Conservation (phyloP, 352 stramenopile genomes). For the Proteromonas lacertae region DNA sequence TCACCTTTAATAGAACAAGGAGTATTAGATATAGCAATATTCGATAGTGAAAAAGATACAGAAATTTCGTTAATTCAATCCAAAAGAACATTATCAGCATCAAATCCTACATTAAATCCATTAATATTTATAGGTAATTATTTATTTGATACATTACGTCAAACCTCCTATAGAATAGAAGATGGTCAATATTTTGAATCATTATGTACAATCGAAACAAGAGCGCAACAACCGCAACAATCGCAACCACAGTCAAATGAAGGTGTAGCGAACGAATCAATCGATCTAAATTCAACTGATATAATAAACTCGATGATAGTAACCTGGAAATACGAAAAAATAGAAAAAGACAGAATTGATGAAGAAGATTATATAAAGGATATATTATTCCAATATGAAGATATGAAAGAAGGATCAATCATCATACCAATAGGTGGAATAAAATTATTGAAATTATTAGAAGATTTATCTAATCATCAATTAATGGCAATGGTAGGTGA, state of each 20-base stretch:
- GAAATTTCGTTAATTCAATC: constrained; percentile 24
- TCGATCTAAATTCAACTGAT: not conserved
- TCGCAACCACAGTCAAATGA: constrained; percentile 14
- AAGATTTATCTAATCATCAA: constrained; percentile 11
- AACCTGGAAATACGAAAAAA: no score
- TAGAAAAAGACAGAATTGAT: no score
- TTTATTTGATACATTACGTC: constrained; percentile 54
- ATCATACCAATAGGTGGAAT: constrained; percentile 55
- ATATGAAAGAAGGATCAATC: constrained; percentile 24
- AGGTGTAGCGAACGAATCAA: not conserved
- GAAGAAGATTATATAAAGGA: no score
- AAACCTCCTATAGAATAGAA: constrained; percentile 25
- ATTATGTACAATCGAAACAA: constrained; percentile 25
- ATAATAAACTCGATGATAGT: no score
- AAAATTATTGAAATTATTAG: constrained; percentile 26
- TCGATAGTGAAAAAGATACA: constrained; percentile 49
- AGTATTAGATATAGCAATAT: constrained; percentile 59
- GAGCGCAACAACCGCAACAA: no score
- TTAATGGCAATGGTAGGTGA: constrained; percentile 47
- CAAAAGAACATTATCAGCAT: constrained; percentile 6
- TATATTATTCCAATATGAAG: no score
- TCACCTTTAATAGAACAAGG: constrained; percentile 32
- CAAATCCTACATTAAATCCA: constrained; percentile 28
- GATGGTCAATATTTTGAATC: constrained; percentile 40
- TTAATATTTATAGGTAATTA: constrained; percentile 63